Conservation (phyloP, 2,329 filamentous ascomycete species). For the Aureobasidium sp. region DNA sequence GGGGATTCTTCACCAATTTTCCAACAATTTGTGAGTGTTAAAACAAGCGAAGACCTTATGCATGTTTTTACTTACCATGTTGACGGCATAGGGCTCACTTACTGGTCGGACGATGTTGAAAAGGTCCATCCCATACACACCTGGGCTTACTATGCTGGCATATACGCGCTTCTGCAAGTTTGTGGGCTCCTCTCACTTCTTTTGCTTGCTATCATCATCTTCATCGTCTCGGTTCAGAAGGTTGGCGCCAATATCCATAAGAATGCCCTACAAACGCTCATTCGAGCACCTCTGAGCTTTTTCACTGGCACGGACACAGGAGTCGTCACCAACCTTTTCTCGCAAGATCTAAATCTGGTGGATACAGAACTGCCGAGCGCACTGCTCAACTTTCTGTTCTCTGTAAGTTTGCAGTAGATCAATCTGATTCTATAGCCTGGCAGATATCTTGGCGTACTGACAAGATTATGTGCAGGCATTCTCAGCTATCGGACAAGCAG, state of each 20-base stretch:
- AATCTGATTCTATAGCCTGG: too few species aligned
- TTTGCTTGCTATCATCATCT: background rate
- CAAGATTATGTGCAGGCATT: slow-evolving; percentile 15
- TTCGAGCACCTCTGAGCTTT: background rate
- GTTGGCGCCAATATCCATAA: background rate
- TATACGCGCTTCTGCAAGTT: background rate
- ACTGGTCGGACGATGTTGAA: background rate
- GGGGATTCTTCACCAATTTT: background rate
- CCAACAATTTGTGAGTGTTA: background rate
- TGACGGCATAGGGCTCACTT: background rate
- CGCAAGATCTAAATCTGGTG: slow-evolving; percentile 38
- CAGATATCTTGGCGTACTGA: background rate
- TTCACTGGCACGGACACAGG: slow-evolving; percentile 9
- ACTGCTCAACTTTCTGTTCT: slow-evolving; percentile 4
- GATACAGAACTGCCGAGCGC: slow-evolving; percentile 30
- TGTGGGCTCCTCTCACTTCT: background rate
- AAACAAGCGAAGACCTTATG: background rate
- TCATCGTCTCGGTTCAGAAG: background rate
- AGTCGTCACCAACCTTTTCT: slow-evolving; percentile 33
- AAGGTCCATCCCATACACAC: background rate
- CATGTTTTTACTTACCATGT: background rate
- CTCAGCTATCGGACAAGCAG: slow-evolving; percentile 29
- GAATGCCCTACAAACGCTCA: background rate
- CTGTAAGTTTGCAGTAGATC: background rate
- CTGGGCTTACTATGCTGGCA: background rate